phyloP scores from a whole-genome alignment of 345 rosid genomes.

The Ricinus communis region DNA sequence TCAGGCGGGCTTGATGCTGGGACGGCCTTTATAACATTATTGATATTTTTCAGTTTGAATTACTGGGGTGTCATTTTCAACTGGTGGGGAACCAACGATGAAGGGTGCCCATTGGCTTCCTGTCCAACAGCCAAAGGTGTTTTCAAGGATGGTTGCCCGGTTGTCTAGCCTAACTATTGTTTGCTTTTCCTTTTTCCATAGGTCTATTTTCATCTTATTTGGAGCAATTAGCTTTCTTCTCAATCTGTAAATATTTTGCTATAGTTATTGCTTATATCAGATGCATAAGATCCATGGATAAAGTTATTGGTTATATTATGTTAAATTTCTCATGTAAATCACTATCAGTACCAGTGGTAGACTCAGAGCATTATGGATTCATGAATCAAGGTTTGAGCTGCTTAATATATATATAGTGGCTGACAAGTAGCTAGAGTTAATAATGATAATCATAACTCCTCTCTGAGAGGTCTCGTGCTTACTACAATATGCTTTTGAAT shows the following conservation, averaged over 20 bases:
- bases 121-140: conserved; percentile 77
- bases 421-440: too few species aligned
- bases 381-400: too few species aligned
- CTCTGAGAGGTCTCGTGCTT: too few species aligned
- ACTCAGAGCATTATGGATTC: too few species aligned
- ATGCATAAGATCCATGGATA: background rate
- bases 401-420: too few species aligned
- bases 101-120: conserved; percentile 58
- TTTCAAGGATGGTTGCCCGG: conserved; percentile 53
- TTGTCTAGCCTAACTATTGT: conserved; percentile 16
- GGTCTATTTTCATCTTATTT: background rate
- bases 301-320: too few species aligned
- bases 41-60: conserved; percentile 51
- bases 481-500: background rate
- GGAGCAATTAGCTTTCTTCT: background rate
- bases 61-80: conserved; percentile 37
- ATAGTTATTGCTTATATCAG: background rate
- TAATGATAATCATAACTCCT: too few species aligned
- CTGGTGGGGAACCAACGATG: conserved; percentile 75
- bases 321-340: too few species aligned
- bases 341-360: too few species aligned
- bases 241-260: background rate
- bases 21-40: conserved; percentile 62
- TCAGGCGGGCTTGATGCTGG: conserved; percentile 81
- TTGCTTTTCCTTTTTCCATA: background rate